These are phyloP conservation scores for Nowakowskiella sp. DNA, from an alignment of 192 early-diverging fungal species.

Conservation along the genomic window DNA sequence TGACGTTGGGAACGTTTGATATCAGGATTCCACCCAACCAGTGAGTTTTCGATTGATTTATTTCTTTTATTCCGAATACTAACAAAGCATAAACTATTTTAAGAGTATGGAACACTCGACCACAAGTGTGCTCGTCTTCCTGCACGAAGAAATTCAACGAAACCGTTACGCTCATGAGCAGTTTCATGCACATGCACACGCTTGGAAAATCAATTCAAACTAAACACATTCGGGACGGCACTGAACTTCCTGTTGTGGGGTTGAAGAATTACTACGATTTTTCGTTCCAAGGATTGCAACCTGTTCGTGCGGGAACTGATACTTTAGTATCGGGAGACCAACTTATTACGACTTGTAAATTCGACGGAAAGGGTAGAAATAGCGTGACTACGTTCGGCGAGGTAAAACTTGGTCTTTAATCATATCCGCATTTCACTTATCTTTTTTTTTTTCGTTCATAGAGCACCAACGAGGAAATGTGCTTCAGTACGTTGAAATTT, in stretches of 20 bases:
- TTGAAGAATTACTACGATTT: slow-evolving; percentile 18
- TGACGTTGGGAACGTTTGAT: background rate
- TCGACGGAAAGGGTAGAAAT: no score
- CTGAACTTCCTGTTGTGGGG: slow-evolving; percentile 12
- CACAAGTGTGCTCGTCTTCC: slow-evolving; percentile 8
- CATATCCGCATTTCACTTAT: no score
- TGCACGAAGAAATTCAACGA: slow-evolving; percentile 17
- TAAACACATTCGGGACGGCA: slow-evolving; percentile 11
- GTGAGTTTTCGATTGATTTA: no score
- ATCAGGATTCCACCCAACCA: no score
- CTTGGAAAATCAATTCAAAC: slow-evolving; percentile 16
- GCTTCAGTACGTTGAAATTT: slow-evolving; percentile 9
- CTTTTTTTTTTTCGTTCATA: no score
- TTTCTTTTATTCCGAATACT: no score
- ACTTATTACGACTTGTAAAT: slow-evolving; percentile 20
- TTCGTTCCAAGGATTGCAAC: slow-evolving; percentile 3
- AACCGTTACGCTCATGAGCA: slow-evolving; percentile 8
- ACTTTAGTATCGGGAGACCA: slow-evolving; percentile 21
- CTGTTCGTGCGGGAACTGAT: background rate
- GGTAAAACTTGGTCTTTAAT: no score
- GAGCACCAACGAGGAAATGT: slow-evolving; percentile 19
- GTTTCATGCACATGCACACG: slow-evolving; percentile 19
- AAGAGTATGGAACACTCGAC: no score
- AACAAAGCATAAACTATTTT: no score
- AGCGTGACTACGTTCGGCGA: background rate